Evolutionary conservation across 2,329 filamentous ascomycete genomes (phyloP).

Genomic region (Ceratocystis harringtonii): DNA sequence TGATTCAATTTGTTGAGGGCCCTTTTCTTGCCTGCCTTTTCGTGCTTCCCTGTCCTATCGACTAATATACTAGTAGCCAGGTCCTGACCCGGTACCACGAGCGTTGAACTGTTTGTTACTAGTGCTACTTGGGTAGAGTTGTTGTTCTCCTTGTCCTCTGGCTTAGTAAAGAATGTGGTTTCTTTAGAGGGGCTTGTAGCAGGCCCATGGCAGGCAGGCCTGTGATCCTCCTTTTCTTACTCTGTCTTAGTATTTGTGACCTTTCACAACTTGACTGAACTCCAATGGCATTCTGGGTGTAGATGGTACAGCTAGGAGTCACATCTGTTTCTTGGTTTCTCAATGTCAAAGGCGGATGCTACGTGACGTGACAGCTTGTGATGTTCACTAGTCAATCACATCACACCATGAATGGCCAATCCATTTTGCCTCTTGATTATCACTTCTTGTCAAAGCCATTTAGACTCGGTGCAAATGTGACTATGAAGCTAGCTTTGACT

Average conservation of each 20-base stretch:
- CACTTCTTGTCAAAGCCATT: too few relatives aligned
- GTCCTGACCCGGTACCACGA: not conserved
- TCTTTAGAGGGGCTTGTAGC: not conserved
- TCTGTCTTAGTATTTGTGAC: slow-evolving; percentile 11
- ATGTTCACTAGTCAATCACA: not conserved
- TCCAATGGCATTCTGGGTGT: too few relatives aligned
- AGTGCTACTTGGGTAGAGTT: not conserved
- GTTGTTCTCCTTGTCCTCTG: not conserved
- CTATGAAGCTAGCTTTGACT: too few relatives aligned
- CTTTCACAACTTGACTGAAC: not conserved
- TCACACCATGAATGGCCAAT: not conserved
- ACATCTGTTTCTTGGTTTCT: not conserved
- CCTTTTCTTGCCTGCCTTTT: not conserved
- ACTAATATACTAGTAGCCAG: not conserved
- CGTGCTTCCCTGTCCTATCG: slow-evolving; percentile 5
- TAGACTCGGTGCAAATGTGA: too few relatives aligned
- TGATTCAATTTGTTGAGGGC: slow-evolving; percentile 12
- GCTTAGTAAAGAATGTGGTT: not conserved
- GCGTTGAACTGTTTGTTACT: not conserved
- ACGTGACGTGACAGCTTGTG: not conserved
- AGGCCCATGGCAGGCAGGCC: not conserved
- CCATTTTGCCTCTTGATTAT: too few relatives aligned
- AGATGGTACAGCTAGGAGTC: too few relatives aligned
- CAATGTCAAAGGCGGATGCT: not conserved
- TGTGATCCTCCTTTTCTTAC: not conserved